Conservation (phyloP, 176 grass and related monocot species). For the Rhynchospora breviuscula region DNA sequence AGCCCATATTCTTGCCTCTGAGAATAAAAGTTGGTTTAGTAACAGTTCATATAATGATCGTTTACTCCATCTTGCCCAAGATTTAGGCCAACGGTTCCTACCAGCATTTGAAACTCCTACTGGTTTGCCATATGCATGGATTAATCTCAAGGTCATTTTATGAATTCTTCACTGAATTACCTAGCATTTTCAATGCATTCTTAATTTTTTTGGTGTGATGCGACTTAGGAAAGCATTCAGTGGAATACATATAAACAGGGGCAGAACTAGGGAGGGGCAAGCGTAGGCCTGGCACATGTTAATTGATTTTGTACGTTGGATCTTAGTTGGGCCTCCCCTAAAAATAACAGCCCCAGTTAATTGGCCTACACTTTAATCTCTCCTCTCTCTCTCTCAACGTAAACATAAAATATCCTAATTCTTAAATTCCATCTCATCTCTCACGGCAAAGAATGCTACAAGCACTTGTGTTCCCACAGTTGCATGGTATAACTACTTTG, state of each 20-base stretch:
- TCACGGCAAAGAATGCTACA: no score
- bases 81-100: slow-evolving; percentile 68
- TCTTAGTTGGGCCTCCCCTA: no score
- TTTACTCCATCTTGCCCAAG: slow-evolving; percentile 78
- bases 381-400: no score
- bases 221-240: slow-evolving; percentile 3
- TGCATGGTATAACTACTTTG: no score
- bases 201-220: slow-evolving; percentile 8
- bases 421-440: no score
- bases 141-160: slow-evolving; percentile 77
- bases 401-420: no score
- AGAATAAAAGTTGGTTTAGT: slow-evolving; percentile 48
- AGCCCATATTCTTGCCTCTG: slow-evolving; percentile 93
- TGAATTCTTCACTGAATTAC: neutral
- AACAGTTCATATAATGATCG: slow-evolving; percentile 70
- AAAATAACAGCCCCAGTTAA: no score
- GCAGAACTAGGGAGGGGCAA: no score
- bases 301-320: no score
- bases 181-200: neutral
- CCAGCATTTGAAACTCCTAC: slow-evolving; percentile 96
- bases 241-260: neutral
- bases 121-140: slow-evolving; percentile 95
- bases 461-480: no score
- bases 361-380: no score
- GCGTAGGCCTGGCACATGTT: no score